Evolutionary conservation across 176 grass and related monocot species (phyloP).

Genomic region (Eleusine coracana): DNA sequence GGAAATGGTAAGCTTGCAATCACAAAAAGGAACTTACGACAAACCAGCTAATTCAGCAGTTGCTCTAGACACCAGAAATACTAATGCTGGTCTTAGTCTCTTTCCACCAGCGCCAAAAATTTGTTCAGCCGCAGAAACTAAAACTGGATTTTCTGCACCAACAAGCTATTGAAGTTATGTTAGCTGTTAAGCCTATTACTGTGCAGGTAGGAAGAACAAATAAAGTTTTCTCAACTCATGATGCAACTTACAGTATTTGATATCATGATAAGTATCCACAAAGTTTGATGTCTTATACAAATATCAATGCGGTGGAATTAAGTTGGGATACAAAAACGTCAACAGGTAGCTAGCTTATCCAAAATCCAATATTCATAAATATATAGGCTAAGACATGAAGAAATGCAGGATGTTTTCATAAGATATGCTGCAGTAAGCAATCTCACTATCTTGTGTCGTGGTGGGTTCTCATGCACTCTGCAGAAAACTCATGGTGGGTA

Average conservation of each 20-base stretch:
- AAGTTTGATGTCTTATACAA: constrained; percentile 3
- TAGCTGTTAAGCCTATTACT: constrained; percentile 51
- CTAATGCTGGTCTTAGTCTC: constrained; percentile 87
- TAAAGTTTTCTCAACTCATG: background rate
- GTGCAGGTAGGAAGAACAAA: background rate
- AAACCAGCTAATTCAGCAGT: constrained; percentile 79
- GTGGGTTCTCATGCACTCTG: background rate
- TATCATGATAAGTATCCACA: constrained; percentile 5
- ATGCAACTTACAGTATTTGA: background rate
- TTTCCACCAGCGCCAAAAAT: constrained; percentile 99
- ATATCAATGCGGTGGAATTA: background rate
- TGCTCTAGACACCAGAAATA: constrained; percentile 95
- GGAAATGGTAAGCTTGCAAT: background rate
- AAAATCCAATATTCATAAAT: background rate
- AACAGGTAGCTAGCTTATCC: background rate
- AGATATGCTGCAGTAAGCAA: background rate
- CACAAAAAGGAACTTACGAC: constrained; percentile 52
- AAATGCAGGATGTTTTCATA: background rate
- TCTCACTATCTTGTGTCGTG: background rate
- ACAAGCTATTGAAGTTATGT: constrained; percentile 66
- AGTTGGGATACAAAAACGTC: background rate
- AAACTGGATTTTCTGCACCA: constrained; percentile 93
- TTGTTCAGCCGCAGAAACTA: constrained; percentile 86
- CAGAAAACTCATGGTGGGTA: background rate
- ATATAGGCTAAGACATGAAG: background rate